Base-by-base conservation (phyloP, 2,329 filamentous ascomycete species). In the Trichoderma guizhouense region DNA sequence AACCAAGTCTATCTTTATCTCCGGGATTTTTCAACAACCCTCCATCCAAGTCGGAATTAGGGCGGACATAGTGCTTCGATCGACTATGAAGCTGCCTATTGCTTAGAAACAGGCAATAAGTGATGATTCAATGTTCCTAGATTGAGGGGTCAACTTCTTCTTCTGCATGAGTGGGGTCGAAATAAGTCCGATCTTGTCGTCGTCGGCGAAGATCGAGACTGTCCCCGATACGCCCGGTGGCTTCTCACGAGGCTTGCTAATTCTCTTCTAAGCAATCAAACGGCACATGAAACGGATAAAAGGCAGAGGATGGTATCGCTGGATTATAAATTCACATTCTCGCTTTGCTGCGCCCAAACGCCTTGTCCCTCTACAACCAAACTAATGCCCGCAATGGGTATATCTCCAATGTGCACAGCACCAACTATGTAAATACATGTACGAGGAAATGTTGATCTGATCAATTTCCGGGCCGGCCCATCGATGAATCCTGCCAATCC, bases 291-390 rank as follows among this genome's bases (percentile, higher is more conserved):
- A 21, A 24, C 26, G 36, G n/a, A 58, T 21, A 43, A 15, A 57
- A 39, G 32, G 47, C 21, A 28, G 18, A 28, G 24, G 18, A 57
- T 7, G 12, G 24, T 30, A 67, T 57, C 51, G 34, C 21, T 30
- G 15, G 51, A 43, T 28, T 30, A 58, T 57, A 58, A 58, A 58
- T 67, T 58, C 24, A 39, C 7, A 28, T 28, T 30, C 24, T 8
- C 53, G 18, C 32, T 43, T 18, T 28, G 64, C 34, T 55, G 32
- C 64, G 64, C 51, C 51, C 58, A 65, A 65, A 67, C 64, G 64
- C 64, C 64, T 30, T 11, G 30, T 67, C 64, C 64, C 39, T 66
- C 64, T 67, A 58, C 57, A 34, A 43, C 28, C 32, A 67, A 36
- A 43, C 51, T 21, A 67, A 26, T n/a, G 32, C 24, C 34, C 18